phyloP scores from a whole-genome alignment of 2,329 filamentous ascomycete genomes.

The Neofusicoccum cordaticola region DNA sequence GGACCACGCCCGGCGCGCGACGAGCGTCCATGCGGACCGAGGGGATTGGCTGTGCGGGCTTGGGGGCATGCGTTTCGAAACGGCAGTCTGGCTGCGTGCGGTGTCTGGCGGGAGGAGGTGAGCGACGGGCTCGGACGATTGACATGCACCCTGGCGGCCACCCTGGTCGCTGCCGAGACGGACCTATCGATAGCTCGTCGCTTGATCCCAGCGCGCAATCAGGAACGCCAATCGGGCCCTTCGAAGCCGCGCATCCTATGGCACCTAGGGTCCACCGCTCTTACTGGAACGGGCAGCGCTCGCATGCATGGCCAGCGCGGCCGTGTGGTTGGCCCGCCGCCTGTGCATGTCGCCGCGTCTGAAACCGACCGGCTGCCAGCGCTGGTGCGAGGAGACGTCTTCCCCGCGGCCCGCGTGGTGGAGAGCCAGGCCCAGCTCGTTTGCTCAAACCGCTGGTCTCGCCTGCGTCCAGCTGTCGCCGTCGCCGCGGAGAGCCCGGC shows the following conservation, averaged over 20 bases:
- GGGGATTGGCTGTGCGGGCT: neutral
- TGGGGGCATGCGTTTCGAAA: conserved; percentile 1
- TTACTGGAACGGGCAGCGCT: neutral
- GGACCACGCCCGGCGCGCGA: neutral
- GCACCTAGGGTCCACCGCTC: neutral
- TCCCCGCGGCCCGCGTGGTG: neutral
- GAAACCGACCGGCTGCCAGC: neutral
- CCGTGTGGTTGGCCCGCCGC: neutral
- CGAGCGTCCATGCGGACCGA: neutral
- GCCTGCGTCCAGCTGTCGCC: neutral
- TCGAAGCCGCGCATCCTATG: neutral
- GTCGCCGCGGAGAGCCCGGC: neutral
- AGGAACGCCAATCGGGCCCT: neutral
- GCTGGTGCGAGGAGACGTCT: neutral
- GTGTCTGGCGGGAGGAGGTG: neutral
- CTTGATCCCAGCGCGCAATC: neutral
- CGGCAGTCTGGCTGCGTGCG: neutral
- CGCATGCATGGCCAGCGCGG: neutral
- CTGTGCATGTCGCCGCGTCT: neutral
- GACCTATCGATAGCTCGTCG: neutral
- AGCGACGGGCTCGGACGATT: neutral
- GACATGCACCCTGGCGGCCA: neutral
- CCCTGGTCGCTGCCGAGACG: too few species aligned
- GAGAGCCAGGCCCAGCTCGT: neutral
- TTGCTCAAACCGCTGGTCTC: neutral